phyloP scores from a whole-genome alignment of 768 basidiomycete species.

The Suillus discolor region DNA sequence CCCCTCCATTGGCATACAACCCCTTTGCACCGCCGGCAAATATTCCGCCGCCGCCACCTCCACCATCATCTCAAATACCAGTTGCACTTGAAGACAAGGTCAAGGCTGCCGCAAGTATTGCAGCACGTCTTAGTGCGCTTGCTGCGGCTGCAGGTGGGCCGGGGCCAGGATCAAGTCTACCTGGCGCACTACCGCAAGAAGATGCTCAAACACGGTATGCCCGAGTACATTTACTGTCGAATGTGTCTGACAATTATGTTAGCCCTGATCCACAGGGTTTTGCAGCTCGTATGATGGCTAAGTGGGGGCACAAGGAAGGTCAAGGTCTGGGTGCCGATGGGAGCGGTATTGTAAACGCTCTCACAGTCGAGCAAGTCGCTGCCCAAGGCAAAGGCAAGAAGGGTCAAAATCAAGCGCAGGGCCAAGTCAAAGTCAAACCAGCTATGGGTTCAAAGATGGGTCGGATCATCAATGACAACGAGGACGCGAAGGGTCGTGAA shows the following conservation, averaged over 20 bases:
- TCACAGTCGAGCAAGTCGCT: slow-evolving; percentile 74
- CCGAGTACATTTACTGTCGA: neutral
- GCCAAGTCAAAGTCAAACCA: slow-evolving; percentile 35
- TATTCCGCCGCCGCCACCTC: slow-evolving; percentile 56
- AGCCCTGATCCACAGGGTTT: slow-evolving; percentile 72
- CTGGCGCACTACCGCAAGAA: slow-evolving; percentile 36
- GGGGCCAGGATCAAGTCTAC: slow-evolving; percentile 24
- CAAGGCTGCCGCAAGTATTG: slow-evolving; percentile 81
- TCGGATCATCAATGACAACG: slow-evolving; percentile 88
- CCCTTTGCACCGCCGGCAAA: slow-evolving; percentile 68
- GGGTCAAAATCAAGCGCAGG: slow-evolving; percentile 38
- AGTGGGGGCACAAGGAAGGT: slow-evolving; percentile 95
- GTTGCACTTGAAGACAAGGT: slow-evolving; percentile 63
- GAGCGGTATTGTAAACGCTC: slow-evolving; percentile 85
- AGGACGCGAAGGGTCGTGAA: slow-evolving; percentile 75
- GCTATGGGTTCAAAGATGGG: slow-evolving; percentile 73
- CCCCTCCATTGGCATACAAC: slow-evolving; percentile 64
- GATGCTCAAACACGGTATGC: slow-evolving; percentile 17
- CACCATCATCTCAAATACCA: slow-evolving; percentile 38
- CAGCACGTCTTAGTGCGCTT: slow-evolving; percentile 69
- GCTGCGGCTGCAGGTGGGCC: slow-evolving; percentile 35
- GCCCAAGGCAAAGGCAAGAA: slow-evolving; percentile 38
- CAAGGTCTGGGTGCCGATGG: slow-evolving; percentile 88
- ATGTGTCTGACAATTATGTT: neutral
- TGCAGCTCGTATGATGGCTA: slow-evolving; percentile 89